Conservation (phyloP, 208 protist species). For the Trypanosoma scelopori region DNA sequence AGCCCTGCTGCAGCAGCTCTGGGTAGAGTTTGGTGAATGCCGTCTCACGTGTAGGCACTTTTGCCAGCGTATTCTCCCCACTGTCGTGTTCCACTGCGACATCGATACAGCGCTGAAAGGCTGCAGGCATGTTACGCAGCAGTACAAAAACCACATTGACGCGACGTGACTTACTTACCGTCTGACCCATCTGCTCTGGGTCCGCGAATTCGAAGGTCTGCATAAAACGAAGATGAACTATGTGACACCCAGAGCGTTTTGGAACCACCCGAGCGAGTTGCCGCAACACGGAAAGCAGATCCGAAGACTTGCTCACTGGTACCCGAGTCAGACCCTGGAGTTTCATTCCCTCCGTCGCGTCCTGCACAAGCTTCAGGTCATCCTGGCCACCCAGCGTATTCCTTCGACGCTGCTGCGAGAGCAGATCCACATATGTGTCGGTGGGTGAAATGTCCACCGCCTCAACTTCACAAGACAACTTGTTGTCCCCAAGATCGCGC, state of each 20-base stretch:
- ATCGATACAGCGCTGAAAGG: constrained; percentile 84
- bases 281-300: constrained; percentile 42
- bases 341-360: constrained; percentile 38
- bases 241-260: constrained; percentile 75
- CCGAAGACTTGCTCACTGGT: constrained; percentile 32
- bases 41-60: constrained; percentile 80
- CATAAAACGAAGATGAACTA: constrained; percentile 71
- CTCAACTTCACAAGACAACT: constrained; percentile 57
- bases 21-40: constrained; percentile 80
- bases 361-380: constrained; percentile 51
- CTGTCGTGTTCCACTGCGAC: constrained; percentile 84
- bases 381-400: neutral
- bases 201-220: constrained; percentile 86
- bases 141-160: constrained; percentile 76
- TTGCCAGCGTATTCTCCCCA: constrained; percentile 80
- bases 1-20: constrained; percentile 71
- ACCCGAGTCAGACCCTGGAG: constrained; percentile 57
- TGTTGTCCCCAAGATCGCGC: constrained; percentile 52
- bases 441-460: constrained; percentile 61
- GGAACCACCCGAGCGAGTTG: constrained; percentile 47
- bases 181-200: constrained; percentile 63
- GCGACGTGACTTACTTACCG: constrained; percentile 70
- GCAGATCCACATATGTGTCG: constrained; percentile 74
- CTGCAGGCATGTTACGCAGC: constrained; percentile 68
- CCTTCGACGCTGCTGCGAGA: constrained; percentile 26